Evolutionary conservation across 805 yeast species (phyloP).

Genomic region (Komagataella pastoris): DNA sequence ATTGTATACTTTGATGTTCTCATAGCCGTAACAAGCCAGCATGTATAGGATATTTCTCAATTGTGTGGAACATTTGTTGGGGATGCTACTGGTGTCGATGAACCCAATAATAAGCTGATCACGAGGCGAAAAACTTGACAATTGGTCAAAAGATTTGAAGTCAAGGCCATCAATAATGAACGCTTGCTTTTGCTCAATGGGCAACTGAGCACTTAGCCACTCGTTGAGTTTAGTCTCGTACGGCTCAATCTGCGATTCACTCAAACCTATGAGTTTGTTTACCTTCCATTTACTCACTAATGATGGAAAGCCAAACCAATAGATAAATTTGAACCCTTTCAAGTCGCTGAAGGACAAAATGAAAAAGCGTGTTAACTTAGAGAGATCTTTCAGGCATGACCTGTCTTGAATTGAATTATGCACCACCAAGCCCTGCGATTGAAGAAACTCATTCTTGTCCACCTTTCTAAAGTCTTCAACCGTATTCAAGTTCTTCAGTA

Average conservation of each 20-base stretch:
- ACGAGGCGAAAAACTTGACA: background rate
- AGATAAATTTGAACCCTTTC: slow-evolving; percentile 75
- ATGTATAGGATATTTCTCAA: slow-evolving; percentile 14
- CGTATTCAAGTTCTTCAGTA: slow-evolving; percentile 55
- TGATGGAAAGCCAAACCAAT: slow-evolving; percentile 82
- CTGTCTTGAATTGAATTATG: slow-evolving; percentile 18
- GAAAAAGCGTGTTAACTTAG: slow-evolving; percentile 26
- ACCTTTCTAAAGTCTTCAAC: slow-evolving; percentile 68
- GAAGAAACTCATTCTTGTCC: slow-evolving; percentile 47
- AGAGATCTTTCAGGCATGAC: slow-evolving; percentile 23
- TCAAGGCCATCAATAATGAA: slow-evolving; percentile 1
- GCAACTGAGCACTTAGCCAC: slow-evolving; percentile 4
- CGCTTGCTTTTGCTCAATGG: slow-evolving; percentile 6
- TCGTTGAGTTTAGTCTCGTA: background rate
- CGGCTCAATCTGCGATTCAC: background rate
- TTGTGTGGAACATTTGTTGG: slow-evolving; percentile 8
- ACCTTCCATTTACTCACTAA: slow-evolving; percentile 37
- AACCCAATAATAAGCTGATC: slow-evolving; percentile 3
- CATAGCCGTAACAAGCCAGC: slow-evolving; percentile 18
- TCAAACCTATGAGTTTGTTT: background rate
- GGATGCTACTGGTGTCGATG: slow-evolving; percentile 13
- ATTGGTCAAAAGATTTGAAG: slow-evolving; percentile 5
- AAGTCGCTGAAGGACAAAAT: slow-evolving; percentile 73
- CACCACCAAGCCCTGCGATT: background rate
- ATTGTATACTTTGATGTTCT: slow-evolving; percentile 22